Percentiles rank a stretch among this genome's conserved stretches.
Evolutionary conservation across 495 filamentous ascomycete genomes (phyloP).

Genomic region (Hypoxylon subgilvum): DNA sequence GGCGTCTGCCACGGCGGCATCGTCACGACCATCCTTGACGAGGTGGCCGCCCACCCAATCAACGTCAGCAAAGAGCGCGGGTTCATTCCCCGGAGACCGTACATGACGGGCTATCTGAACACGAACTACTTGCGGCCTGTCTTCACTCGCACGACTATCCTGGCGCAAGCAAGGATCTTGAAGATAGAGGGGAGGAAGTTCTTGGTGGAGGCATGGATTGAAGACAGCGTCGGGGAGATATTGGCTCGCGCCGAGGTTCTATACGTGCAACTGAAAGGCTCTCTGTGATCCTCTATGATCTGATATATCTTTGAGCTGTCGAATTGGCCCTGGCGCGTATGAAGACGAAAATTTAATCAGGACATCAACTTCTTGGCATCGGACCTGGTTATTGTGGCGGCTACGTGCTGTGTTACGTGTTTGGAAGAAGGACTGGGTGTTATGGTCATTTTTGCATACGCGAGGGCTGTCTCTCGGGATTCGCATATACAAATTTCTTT

Average conservation of each 20-base stretch:
- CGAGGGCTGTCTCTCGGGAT: too few species aligned
- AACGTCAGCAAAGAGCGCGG: conserved; percentile 50
- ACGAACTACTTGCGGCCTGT: conserved; percentile 62
- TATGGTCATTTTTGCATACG: too few species aligned
- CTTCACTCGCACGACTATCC: conserved; percentile 56
- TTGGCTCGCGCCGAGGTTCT: conserved; percentile 55
- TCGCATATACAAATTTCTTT: too few species aligned
- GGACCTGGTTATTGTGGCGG: too few species aligned
- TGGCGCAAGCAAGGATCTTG: conserved; percentile 54
- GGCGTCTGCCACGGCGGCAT: conserved; percentile 66
- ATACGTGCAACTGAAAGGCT: conserved; percentile 48
- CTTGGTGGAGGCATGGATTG: conserved; percentile 50
- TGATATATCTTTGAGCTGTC: too few species aligned
- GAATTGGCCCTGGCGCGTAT: too few species aligned
- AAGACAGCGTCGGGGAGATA: conserved; percentile 47
- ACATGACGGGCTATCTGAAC: conserved; percentile 65
- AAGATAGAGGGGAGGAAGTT: conserved; percentile 55
- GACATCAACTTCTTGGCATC: too few species aligned
- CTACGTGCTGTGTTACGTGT: too few species aligned
- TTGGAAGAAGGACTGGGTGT: too few species aligned
- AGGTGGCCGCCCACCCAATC: conserved; percentile 59
- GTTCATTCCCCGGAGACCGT: conserved; percentile 22
- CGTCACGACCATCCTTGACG: conserved; percentile 62
- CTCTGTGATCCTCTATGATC: conserved; percentile 5
- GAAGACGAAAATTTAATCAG: too few species aligned